Evolutionary conservation across 805 yeast species (phyloP).

Genomic region (Saccharomycopsis sp.): DNA sequence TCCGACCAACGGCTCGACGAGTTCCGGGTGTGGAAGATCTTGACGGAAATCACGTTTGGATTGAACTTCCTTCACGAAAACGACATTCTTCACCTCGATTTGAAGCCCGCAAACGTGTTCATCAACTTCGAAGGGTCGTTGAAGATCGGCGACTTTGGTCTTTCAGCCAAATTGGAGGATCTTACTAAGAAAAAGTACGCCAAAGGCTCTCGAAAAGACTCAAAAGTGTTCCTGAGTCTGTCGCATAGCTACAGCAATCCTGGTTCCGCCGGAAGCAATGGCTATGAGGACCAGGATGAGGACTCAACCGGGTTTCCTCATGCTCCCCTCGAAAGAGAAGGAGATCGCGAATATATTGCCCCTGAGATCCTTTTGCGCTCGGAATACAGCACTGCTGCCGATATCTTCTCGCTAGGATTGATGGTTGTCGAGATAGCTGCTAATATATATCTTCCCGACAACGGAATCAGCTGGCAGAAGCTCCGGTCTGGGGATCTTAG

Average conservation of each 20-base stretch:
- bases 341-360: conserved; percentile 95
- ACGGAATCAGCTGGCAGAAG: conserved; percentile 95
- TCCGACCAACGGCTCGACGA: conserved; percentile 81
- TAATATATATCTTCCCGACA: conserved; percentile 88
- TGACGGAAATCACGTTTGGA: conserved; percentile 78
- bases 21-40: conserved; percentile 96
- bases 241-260: neutral
- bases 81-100: conserved; percentile 74
- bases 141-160: conserved; percentile 95
- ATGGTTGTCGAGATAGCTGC: conserved; percentile 95
- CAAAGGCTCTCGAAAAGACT: neutral
- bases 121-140: conserved; percentile 91
- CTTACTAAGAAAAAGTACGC: neutral
- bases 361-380: conserved; percentile 87
- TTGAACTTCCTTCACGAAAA: conserved; percentile 71
- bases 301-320: conserved; percentile 24
- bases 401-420: conserved; percentile 88
- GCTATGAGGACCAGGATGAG: conserved; percentile 15
- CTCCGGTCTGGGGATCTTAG: conserved; percentile 89
- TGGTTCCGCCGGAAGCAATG: conserved; percentile 20
- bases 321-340: conserved; percentile 77
- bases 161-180: conserved; percentile 61
- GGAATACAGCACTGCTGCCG: conserved; percentile 85
- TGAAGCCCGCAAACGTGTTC: conserved; percentile 92
- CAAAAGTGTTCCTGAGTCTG: neutral